phyloP scores from a whole-genome alignment of 2,329 filamentous ascomycete species.

The Aspergillus fructus region DNA sequence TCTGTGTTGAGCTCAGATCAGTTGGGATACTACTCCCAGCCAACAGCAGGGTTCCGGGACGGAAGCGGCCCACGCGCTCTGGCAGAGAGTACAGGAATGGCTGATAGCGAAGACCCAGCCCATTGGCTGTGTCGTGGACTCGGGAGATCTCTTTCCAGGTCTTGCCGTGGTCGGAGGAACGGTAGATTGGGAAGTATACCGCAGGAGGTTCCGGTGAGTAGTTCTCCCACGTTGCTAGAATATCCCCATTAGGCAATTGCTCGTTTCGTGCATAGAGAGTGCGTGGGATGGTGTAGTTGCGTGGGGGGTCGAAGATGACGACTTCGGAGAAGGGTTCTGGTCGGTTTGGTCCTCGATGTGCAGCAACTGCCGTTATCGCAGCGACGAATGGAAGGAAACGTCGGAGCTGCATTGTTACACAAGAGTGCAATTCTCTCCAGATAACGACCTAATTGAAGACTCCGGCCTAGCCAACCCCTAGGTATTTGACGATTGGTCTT shows the following conservation, averaged over 20 bases:
- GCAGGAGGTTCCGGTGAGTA: slow-evolving; percentile 55
- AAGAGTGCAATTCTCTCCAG: not conserved
- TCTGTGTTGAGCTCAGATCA: slow-evolving; percentile 62
- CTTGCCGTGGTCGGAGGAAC: slow-evolving; percentile 54
- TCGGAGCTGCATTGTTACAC: slow-evolving; percentile 2
- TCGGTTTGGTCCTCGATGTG: not conserved
- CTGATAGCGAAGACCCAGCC: slow-evolving; percentile 67
- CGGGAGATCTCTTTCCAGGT: slow-evolving; percentile 65
- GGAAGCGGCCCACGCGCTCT: slow-evolving; percentile 56
- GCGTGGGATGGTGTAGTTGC: slow-evolving; percentile 47
- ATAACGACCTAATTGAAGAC: not conserved
- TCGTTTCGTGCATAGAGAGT: slow-evolving; percentile 54
- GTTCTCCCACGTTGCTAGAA: slow-evolving; percentile 57
- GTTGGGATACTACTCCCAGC: slow-evolving; percentile 56
- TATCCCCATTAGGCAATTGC: slow-evolving; percentile 44
- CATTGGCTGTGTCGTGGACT: slow-evolving; percentile 63
- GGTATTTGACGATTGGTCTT: not conserved
- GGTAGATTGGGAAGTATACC: slow-evolving; percentile 53
- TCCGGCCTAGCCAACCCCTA: not conserved
- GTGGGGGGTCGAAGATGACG: slow-evolving; percentile 46
- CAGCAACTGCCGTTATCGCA: not conserved
- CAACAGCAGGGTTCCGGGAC: slow-evolving; percentile 62
- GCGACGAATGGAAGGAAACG: slow-evolving; percentile 6
- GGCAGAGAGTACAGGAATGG: slow-evolving; percentile 67
- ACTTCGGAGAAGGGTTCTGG: slow-evolving; percentile 30